Evolutionary conservation across 1,284 basidiomycete species (phyloP).

Genomic region (Termitomyces sp.): DNA sequence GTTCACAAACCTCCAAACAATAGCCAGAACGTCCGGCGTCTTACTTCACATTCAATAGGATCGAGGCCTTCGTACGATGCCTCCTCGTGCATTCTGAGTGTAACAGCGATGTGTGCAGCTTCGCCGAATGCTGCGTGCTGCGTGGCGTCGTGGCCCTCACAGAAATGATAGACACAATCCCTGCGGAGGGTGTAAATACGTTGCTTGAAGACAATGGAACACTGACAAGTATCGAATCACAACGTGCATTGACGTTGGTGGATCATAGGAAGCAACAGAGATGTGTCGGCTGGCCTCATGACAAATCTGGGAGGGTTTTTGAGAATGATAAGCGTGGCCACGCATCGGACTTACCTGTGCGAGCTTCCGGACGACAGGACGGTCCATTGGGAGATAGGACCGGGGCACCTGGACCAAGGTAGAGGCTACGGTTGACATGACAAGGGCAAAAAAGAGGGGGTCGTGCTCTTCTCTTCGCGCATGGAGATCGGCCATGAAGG

Average conservation of each 20-base stretch:
- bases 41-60: conserved; percentile 80
- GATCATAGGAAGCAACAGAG: conserved; percentile 74
- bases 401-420: conserved; percentile 80
- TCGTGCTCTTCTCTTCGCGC: conserved; percentile 73
- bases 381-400: conserved; percentile 78
- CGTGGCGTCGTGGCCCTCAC: conserved; percentile 82
- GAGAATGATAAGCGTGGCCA: conserved; percentile 1
- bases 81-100: conserved; percentile 80
- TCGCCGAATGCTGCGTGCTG: conserved; percentile 81
- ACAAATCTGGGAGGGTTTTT: conserved; percentile 43
- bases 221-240: conserved; percentile 80
- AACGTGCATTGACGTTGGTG: conserved; percentile 75
- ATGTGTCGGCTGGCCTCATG: conserved; percentile 79
- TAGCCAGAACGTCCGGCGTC: conserved; percentile 80
- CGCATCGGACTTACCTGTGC: conserved; percentile 40
- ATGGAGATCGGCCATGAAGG: conserved; percentile 81
- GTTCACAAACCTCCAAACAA: conserved; percentile 66
- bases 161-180: conserved; percentile 80
- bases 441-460: conserved; percentile 82
- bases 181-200: conserved; percentile 30
- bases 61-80: conserved; percentile 73
- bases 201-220: background rate
- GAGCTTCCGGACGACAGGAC: conserved; percentile 69
- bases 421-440: conserved; percentile 79
- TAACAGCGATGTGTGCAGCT: conserved; percentile 75